Evolutionary conservation across 2,329 filamentous ascomycete species (phyloP).

Genomic region (Lasiodiplodia theobromae): DNA sequence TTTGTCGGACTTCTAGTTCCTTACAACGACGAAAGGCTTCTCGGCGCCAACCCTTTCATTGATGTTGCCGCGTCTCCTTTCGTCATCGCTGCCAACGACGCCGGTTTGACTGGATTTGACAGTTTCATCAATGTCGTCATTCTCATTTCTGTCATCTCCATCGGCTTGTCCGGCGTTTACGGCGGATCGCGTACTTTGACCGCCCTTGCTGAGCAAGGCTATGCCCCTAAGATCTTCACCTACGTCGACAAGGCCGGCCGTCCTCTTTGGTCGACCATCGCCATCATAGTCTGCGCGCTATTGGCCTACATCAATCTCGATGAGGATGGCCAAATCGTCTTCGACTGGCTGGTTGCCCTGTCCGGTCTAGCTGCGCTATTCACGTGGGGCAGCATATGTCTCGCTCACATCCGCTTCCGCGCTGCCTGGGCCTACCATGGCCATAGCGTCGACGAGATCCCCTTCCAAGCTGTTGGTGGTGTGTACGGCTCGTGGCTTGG

Average conservation of each 20-base stretch:
- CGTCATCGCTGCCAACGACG: conserved; percentile 88
- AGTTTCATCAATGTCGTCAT: conserved; percentile 97
- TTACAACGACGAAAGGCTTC: conserved; percentile 70
- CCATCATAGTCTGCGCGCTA: conserved; percentile 70
- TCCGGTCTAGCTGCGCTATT: conserved; percentile 77
- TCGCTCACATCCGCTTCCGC: conserved; percentile 93
- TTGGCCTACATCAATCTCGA: conserved; percentile 74
- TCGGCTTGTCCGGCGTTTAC: conserved; percentile 91
- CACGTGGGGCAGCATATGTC: conserved; percentile 84
- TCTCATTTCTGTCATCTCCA: conserved; percentile 85
- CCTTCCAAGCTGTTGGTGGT: conserved; percentile 52
- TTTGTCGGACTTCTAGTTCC: conserved; percentile 84
- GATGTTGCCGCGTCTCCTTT: conserved; percentile 85
- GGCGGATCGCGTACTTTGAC: conserved; percentile 90
- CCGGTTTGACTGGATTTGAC: conserved; percentile 80
- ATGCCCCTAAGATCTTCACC: conserved; percentile 63
- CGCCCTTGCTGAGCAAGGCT: conserved; percentile 80
- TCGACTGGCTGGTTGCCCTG: conserved; percentile 81
- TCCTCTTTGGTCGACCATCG: conserved; percentile 61
- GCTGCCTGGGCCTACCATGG: conserved; percentile 50
- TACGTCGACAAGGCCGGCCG: conserved; percentile 69
- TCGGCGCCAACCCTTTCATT: conserved; percentile 63
- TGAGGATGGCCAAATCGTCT: conserved; percentile 65
- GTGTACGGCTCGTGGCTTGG: conserved; percentile 51
- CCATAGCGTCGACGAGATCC: conserved; percentile 53